Conservation (phyloP, 257 asterid genomes). For the Solanum infundibuliforme region DNA sequence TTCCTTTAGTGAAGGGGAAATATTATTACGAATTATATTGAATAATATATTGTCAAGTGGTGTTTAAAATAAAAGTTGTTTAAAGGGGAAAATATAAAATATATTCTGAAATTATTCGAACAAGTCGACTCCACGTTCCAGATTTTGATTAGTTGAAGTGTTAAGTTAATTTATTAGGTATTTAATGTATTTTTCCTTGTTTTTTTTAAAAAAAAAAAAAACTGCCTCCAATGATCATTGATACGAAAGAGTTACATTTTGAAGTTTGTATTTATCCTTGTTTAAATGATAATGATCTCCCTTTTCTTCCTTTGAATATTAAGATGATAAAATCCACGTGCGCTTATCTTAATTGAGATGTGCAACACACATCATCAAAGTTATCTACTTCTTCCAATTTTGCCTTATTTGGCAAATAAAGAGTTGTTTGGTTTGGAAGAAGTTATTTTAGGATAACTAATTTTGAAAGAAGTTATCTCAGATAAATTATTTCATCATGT, state of each 20-base stretch:
- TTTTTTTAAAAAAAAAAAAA: too few species aligned
- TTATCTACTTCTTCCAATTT: not conserved
- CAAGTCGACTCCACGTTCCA: not conserved
- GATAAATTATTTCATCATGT: too few species aligned
- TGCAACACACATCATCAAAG: not conserved
- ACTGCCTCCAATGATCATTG: too few species aligned
- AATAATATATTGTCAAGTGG: not conserved
- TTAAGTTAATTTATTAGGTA: not conserved
- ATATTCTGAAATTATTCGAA: not conserved
- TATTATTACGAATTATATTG: not conserved
- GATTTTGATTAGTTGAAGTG: not conserved
- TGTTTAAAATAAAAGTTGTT: not conserved
- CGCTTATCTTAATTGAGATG: not conserved
- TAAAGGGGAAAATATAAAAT: too few species aligned
- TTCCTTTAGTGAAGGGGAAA: not conserved
- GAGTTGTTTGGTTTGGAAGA: rapidly evolving
- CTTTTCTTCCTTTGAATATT: not conserved
- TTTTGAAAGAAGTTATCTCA: rapidly evolving
- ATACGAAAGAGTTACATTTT: too few species aligned
- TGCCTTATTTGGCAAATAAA: not conserved
- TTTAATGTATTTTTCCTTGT: not conserved
- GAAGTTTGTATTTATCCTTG: not conserved
- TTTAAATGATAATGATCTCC: not conserved
- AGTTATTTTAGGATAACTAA: too few species aligned
- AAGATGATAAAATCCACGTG: not conserved